Evolutionary conservation across 345 rosid genomes (phyloP), one percentile per base, ranked within the genome.

Genomic region (Cardiospermum halicacabum): DNA sequence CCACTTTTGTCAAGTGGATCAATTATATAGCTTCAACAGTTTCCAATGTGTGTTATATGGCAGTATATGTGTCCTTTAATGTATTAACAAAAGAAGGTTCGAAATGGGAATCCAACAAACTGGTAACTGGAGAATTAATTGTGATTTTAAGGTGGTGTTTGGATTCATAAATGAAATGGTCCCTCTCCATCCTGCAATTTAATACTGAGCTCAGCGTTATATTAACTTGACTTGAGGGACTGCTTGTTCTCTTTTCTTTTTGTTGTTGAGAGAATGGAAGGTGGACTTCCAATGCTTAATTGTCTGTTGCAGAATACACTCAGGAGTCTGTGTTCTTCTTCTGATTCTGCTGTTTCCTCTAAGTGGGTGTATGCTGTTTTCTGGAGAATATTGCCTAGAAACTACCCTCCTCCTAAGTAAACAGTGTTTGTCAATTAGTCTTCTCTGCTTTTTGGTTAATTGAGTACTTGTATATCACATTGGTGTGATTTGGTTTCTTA

Each of bases 311-410:
- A 87, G 77, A 78, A 78, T 66, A 76, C 93, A 1, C 70, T 84
- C 22, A 70, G 83, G 51, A 76, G 82, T 74, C 32, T 84, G 8
- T 87, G 90, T 73, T 76, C 79, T 2, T 43, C 25, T 43, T 69
- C 84, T 40, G 76, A 80, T 72, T 80, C 82, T 67, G 81, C 83
- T 58, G n/a, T 26, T 72, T 76, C 84, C 64, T 72, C 86, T 53
- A 87, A 87, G 70, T 87, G 90, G 93, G 85, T 84, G 56, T 87
- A 87, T 61, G 89, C 90, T 15, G 88, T 87, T 16, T 84, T 87
- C 42, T 87, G 93, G 93, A 84, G 93, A 69, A 82, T 82, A 37
- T 68, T 87, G 70, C 93, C 93, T n/a, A 72, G 93, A 48, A 87
- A 84, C 69, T 84, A 82, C 72, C 93, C 93, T 69, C 89, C 93